Evolutionary conservation across 352 stramenopile genomes (phyloP).

Genomic region (Phytophthora idaei): DNA sequence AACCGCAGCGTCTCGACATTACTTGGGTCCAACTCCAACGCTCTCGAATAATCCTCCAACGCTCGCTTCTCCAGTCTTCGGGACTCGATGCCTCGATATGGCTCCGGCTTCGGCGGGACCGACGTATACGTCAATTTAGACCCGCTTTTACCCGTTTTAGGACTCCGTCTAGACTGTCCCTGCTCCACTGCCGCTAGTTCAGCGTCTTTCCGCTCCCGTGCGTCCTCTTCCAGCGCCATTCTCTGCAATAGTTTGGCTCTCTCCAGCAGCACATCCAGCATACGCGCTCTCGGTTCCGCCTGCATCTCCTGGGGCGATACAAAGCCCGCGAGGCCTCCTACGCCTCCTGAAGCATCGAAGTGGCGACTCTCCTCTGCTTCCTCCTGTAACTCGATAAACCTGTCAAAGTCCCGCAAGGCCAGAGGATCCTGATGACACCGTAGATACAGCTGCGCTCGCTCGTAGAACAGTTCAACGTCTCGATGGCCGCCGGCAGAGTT

Average conservation of each 20-base stretch:
- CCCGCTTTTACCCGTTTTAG: conserved; percentile 11
- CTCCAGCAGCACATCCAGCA: conserved; percentile 67
- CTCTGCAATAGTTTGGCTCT: conserved; percentile 58
- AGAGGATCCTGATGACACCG: conserved; percentile 51
- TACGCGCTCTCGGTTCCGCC: conserved; percentile 26
- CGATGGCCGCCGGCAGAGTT: conserved; percentile 46
- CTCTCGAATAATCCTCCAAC: conserved; percentile 63
- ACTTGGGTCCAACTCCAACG: conserved; percentile 50
- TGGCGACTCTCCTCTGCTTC: conserved; percentile 43
- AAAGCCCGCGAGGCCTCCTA: conserved; percentile 39
- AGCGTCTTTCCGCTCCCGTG: conserved; percentile 47
- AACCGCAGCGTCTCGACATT: conserved; percentile 52
- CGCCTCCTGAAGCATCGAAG: conserved; percentile 43
- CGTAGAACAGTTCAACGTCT: conserved; percentile 64
- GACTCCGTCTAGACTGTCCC: conserved; percentile 26
- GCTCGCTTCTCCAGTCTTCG: conserved; percentile 54
- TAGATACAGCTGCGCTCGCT: conserved; percentile 58
- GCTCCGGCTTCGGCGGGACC: conserved; percentile 22
- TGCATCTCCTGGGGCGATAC: conserved; percentile 29
- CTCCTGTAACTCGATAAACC: conserved; percentile 73
- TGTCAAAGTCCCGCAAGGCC: conserved; percentile 64
- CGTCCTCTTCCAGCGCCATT: conserved; percentile 60
- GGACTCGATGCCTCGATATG: conserved; percentile 43
- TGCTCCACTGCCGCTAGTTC: conserved; percentile 55
- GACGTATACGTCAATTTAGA: conserved; percentile 18